Percentiles rank a stretch among this genome's conserved stretches.
Evolutionary conservation across 306 rosid genomes (phyloP).

Genomic region (Cucumis hystrix): DNA sequence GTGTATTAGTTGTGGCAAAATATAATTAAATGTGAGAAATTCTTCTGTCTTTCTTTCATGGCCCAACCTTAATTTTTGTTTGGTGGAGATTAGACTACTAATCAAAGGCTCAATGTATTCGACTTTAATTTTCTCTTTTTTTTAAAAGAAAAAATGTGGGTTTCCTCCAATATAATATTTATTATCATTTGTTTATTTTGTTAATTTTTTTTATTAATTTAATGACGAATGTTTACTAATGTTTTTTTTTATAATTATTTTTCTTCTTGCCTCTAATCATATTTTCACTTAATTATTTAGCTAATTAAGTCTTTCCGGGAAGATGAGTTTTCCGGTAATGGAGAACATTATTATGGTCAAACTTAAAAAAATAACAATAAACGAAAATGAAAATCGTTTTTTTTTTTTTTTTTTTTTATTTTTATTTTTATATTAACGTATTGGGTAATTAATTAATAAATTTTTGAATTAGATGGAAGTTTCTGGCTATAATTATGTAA

Average conservation of each 20-base stretch:
- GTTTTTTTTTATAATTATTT: background rate
- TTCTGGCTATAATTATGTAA: background rate
- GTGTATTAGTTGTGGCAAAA: background rate
- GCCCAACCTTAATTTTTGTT: background rate
- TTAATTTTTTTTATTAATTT: background rate
- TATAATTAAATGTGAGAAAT: background rate
- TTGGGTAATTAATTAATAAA: too few relatives aligned
- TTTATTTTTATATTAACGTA: background rate
- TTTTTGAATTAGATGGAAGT: background rate
- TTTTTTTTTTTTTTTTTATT: too few relatives aligned
- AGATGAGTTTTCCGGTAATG: background rate
- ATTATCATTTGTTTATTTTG: background rate
- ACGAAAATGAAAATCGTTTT: too few relatives aligned
- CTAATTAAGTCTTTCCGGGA: background rate
- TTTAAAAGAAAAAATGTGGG: background rate
- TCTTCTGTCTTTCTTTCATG: background rate
- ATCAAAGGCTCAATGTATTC: background rate
- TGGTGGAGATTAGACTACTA: background rate
- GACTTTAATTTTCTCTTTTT: background rate
- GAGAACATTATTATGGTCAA: background rate
- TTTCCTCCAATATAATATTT: background rate
- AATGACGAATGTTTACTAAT: background rate
- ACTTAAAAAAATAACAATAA: background rate
- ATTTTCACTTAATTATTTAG: background rate
- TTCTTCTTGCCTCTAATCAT: background rate